These are phyloP conservation scores for Trichoderma virens DNA, from an alignment of 495 filamentous ascomycete genomes.

Conservation along the genomic window DNA sequence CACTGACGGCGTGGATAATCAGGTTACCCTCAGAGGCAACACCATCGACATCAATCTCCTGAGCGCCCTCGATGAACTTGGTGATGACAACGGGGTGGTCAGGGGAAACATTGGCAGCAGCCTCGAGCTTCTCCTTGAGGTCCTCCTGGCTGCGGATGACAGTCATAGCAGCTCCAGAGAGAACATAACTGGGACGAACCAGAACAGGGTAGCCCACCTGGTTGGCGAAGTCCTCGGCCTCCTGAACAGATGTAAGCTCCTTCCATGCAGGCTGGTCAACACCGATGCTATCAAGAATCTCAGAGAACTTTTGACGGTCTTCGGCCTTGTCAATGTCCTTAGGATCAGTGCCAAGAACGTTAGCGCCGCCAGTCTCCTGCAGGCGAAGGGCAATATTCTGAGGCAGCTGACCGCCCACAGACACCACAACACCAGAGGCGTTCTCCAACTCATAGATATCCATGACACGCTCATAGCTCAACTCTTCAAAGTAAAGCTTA, in stretches of 20 bases:
- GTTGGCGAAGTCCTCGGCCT: slow-evolving; percentile 77
- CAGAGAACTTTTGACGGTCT: slow-evolving; percentile 96
- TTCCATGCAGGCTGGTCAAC: slow-evolving; percentile 98
- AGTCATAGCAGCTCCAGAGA: slow-evolving; percentile 98
- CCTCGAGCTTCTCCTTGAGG: slow-evolving; percentile 81
- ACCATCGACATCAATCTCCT: slow-evolving; percentile 97
- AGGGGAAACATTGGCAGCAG: slow-evolving; percentile 84
- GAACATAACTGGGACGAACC: slow-evolving; percentile 92
- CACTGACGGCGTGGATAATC: slow-evolving; percentile 88
- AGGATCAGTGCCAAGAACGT: slow-evolving; percentile 85
- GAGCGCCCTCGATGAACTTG: slow-evolving; percentile 95
- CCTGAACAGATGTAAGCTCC: slow-evolving; percentile 85
- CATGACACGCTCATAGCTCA: slow-evolving; percentile 96
- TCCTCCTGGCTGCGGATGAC: slow-evolving; percentile 92
- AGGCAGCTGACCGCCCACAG: slow-evolving; percentile 89
- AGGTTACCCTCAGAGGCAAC: slow-evolving; percentile 81
- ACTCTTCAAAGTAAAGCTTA: slow-evolving; percentile 92
- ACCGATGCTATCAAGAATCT: slow-evolving; percentile 87
- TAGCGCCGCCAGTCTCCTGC: slow-evolving; percentile 84
- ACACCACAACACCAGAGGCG: slow-evolving; percentile 84
- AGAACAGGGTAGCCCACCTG: slow-evolving; percentile 90
- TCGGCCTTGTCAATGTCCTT: slow-evolving; percentile 94
- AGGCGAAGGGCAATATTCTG: slow-evolving; percentile 94
- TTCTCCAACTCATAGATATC: slow-evolving; percentile 95
- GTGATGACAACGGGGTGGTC: slow-evolving; percentile 98